A percentile compares a stretch with the other conserved stretches of the same genome.
Evolutionary conservation across 257 asterid species (phyloP).

Genomic region (Jacaranda mimosifolia): DNA sequence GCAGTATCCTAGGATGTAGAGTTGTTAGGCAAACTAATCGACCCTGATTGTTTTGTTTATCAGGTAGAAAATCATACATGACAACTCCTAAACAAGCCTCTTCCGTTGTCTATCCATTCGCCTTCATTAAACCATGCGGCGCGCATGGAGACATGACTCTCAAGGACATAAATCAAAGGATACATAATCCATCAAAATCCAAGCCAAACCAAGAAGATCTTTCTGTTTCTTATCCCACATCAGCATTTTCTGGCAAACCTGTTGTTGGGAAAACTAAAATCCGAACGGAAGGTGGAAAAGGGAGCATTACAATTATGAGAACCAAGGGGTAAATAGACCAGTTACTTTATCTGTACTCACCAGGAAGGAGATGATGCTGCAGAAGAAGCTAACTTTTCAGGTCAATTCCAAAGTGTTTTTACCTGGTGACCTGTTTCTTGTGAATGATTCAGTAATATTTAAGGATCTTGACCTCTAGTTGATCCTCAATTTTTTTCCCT

Average conservation of each 20-base stretch:
- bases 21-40: too few relatives aligned
- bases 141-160: slow-evolving; percentile 82
- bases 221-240: slow-evolving; percentile 59
- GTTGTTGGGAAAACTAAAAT: slow-evolving; percentile 92
- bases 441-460: slow-evolving; percentile 7
- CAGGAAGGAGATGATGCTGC: neutral
- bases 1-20: too few relatives aligned
- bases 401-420: slow-evolving; percentile 12
- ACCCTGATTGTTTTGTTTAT: neutral
- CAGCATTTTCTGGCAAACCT: slow-evolving; percentile 95
- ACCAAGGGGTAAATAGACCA: slow-evolving; percentile 67
- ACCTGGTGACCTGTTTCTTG: slow-evolving; percentile 11
- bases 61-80: slow-evolving; percentile 84
- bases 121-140: slow-evolving; percentile 86
- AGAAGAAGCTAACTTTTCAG: slow-evolving; percentile 37
- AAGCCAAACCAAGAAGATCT: slow-evolving; percentile 56
- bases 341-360: neutral
- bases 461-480: slow-evolving; percentile 40
- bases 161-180: slow-evolving; percentile 81
- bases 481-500: slow-evolving; percentile 32
- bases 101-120: slow-evolving; percentile 73
- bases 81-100: slow-evolving; percentile 71
- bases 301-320: slow-evolving; percentile 89
- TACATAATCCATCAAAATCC: slow-evolving; percentile 70
- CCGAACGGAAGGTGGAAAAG: slow-evolving; percentile 86